Base-by-base conservation (phyloP, 129 eudicot species). In the Artemisia annua region DNA sequence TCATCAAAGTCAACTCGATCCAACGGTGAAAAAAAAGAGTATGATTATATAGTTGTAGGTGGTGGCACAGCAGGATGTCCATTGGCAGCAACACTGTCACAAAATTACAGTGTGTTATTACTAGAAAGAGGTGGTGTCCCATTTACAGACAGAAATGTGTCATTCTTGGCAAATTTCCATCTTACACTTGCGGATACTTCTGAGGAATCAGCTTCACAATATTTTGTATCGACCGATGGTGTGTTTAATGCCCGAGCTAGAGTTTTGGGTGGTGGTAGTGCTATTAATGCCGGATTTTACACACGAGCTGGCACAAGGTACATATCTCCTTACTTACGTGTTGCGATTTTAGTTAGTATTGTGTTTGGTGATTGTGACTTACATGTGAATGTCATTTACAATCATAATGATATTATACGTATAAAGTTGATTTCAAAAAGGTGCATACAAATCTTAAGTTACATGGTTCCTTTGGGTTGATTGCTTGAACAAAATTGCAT, bases 11-110 rank as follows among this genome's bases (percentile, higher is more conserved):
- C 94, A 28, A 68, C 76, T 9, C 55, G 78, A 69, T 75, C 81
- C 46, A 43, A 66, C 79, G 81, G 71, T 48, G 79, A 72, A 24
- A 50, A 66, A 11, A 78, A 70, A 55, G 20, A 56, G 35, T 94
- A 83, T 55, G 97, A 94, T 48, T 94, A 90, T 70, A 94, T 94
- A 56, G 75, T 94, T 0, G 89, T 94, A 0, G 99, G 99, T 2
- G 99, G 99, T 19, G 99, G 99, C 30, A 94, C 99, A 39, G 96
- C 95, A 6, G 99, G 99, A 22, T 94, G 99, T 68, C 99, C 99
- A 11, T 74, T 94, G 75, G 97, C 99, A 11, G 88, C 99, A n/a
- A 94, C 99, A 3, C 75, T 94, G 51, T 90, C 99, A 5, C 79
- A 66, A 56, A 90, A 94, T 39, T 94, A 70, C 82, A 88, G 81